Base-by-base conservation (phyloP, 116 monocot genomes). In the Phalaenopsis hybrid region DNA sequence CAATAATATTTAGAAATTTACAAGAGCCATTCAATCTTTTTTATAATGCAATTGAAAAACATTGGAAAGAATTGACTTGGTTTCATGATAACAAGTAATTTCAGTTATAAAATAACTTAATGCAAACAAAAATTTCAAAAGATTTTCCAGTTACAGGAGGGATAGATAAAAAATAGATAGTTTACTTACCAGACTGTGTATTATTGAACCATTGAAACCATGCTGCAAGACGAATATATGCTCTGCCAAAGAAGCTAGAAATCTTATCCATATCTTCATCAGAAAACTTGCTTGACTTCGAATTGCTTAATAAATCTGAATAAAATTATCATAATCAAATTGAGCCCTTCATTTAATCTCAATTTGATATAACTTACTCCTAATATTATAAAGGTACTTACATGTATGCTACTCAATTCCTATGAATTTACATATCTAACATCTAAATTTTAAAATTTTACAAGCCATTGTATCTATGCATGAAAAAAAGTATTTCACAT, bases 191-290 rank as follows among this genome's bases (percentile, higher is more conserved):
- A 59, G 89, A 90, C 78, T 96, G 96, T 76, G 94, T 94, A 6
- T 55, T 91, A 84, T 96, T 94, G 83, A 94, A 96, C 96, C 96
- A 96, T 73, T 89, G 89, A 82, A 90, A 92, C 96, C 96, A 96
- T 84, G 94, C 88, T 46, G 84, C 84, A 74, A 96, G 88, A 76
- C 96, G 92, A 57, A 84, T 58, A 57, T 91, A 91, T 81, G 96
- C 94, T 86, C 92, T 88, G 75, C 81, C 61, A 49, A 96, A 87
- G 75, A 96, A 96, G 21, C 79, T 25, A 70, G 90, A 86, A 51
- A 96, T 89, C 59, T 91, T 86, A 21, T 85, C 80, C 9, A 58
- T 83, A 78, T 94, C 87, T 83, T 85, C 69, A 4, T 25, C 37
- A 57, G 88, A 89, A 83, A 92, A 89, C 57, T 81, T 82, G 5